These are phyloP conservation scores for Fusarium incarnatum DNA, from an alignment of 2,329 filamentous ascomycete genomes.

Conservation along the genomic window DNA sequence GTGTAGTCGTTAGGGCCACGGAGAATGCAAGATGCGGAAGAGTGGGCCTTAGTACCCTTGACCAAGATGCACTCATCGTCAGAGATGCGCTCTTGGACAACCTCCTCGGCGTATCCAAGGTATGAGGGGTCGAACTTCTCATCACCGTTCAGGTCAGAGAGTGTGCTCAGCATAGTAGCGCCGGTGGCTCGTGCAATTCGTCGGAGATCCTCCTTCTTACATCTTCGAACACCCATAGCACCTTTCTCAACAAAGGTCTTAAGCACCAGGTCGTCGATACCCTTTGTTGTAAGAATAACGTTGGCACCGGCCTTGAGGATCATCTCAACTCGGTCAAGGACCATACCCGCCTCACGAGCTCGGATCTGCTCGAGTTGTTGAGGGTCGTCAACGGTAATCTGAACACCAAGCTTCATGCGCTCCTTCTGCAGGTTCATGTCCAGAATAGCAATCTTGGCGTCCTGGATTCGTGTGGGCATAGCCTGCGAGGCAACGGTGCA, in stretches of 20 bases:
- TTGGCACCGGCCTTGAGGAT: slow-evolving; percentile 98
- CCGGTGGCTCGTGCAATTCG: slow-evolving; percentile 97
- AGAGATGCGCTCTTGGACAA: slow-evolving; percentile 97
- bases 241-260: slow-evolving; percentile 96
- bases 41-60: slow-evolving; percentile 94
- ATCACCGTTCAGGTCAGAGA: slow-evolving; percentile 97
- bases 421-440: slow-evolving; percentile 99
- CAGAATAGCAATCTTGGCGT: slow-evolving; percentile 95
- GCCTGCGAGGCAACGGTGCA: slow-evolving; percentile 98
- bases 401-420: slow-evolving; percentile 98
- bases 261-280: slow-evolving; percentile 94
- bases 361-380: slow-evolving; percentile 98
- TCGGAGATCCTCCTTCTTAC: slow-evolving; percentile 98
- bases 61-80: slow-evolving; percentile 98
- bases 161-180: slow-evolving; percentile 89
- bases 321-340: slow-evolving; percentile 94
- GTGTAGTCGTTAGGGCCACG: slow-evolving; percentile 96
- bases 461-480: slow-evolving; percentile 91
- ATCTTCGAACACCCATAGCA: slow-evolving; percentile 94
- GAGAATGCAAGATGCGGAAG: slow-evolving; percentile 94
- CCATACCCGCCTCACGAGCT: slow-evolving; percentile 89
- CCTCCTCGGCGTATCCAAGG: slow-evolving; percentile 92
- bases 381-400: slow-evolving; percentile 97
- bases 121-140: slow-evolving; percentile 94
- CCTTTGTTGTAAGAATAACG: slow-evolving; percentile 96